Base-by-base conservation (phyloP, 306 rosid species). In the Potentilla sterilis region DNA sequence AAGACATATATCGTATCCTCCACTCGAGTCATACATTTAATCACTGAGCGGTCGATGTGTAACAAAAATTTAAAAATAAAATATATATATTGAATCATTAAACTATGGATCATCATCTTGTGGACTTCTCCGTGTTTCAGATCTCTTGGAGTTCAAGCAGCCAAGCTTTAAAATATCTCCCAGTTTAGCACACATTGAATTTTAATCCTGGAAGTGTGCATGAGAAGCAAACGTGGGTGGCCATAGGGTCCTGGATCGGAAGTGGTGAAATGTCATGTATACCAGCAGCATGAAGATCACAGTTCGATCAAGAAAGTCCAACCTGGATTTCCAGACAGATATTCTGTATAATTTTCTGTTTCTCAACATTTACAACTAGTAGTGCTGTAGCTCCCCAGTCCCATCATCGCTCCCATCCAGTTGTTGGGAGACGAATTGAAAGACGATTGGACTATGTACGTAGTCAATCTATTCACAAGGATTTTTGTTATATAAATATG, bases 181-280 rank as follows among this genome's bases (percentile, higher is more conserved):
- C 4, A 58, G 22, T 58, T 55, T 21, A 28, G 12, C 63, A 28
- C 28, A 28, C 28, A 58, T 38, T 12, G 15, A 12, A 9, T 58
- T 12, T 22, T 58, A 4, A 28, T 32, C 14, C 6, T 2, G 41
- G 22, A 69, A 69, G 73, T 28, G 34, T 69, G 73, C 22, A 44
- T 44, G 58, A 47, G 58, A 69, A 69, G 58, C 57, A 69, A 46
- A 46, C 42, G 73, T 43, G 4, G 21, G n/a, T 11, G 55, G 38
- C n/a, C 40, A 42, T 68, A 44, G 11, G 72, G 72, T 11, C 35
- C 2, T n/a, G 16, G n/a, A n/a, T n/a, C n/a, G n/a, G 65, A 18
- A 5, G 66, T 22, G 76, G 67, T 73, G 76, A 73, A 73, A 73
- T 37, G 40, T 37, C 40, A 37, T 37, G 5, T 1, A 43, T 43